These are phyloP conservation scores for Pichia rugopelliculosa DNA, from an alignment of 805 yeast genomes.

Conservation along the genomic window DNA sequence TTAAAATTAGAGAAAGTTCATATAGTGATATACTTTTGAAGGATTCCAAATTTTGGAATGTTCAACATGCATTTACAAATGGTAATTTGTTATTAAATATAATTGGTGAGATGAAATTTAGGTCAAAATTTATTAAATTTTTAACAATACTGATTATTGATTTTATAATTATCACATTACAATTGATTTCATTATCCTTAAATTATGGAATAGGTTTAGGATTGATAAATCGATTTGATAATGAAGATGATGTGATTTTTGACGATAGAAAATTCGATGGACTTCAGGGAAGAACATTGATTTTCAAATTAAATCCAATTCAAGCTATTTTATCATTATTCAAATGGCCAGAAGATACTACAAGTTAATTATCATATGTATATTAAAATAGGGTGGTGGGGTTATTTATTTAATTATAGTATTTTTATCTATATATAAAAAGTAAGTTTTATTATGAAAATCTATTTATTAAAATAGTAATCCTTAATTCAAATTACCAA, in stretches of 20 bases:
- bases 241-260: conserved; percentile 16
- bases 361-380: neutral
- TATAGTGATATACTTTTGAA: conserved; percentile 3
- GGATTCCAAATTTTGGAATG: conserved; percentile 8
- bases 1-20: conserved; percentile 1
- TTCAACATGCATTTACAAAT: conserved; percentile 21
- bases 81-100: conserved; percentile 37
- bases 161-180: conserved; percentile 23
- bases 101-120: conserved; percentile 36
- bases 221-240: conserved; percentile 23
- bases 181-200: conserved; percentile 26
- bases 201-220: conserved; percentile 26
- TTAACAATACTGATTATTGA: conserved; percentile 26
- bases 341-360: neutral
- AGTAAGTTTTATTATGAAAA: neutral
- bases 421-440: neutral
- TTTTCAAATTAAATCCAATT: conserved; percentile 31
- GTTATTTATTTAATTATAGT: neutral
- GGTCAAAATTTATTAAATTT: conserved; percentile 22
- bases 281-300: conserved; percentile 34
- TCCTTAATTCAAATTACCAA: conserved; percentile 33
- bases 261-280: conserved; percentile 32
- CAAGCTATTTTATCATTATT: conserved; percentile 10
- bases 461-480: neutral
- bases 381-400: neutral